Conservation (phyloP, 169 alveolate species). For the Besnoitia besnoiti region DNA sequence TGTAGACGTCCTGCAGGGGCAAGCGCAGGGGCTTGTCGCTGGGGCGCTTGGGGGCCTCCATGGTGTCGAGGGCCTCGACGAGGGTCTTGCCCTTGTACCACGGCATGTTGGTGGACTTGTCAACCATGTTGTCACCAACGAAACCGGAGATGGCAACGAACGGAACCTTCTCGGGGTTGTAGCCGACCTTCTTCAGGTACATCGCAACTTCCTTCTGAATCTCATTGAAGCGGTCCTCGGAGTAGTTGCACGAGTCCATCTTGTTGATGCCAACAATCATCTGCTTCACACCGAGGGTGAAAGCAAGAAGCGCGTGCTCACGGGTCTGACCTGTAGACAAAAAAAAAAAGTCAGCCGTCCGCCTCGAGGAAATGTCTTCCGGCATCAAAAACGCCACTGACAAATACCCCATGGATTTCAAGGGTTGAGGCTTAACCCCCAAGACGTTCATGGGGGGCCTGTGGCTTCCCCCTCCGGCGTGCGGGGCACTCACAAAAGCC, state of each 20-base stretch:
- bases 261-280: constrained; percentile 98
- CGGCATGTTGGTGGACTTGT: constrained; percentile 94
- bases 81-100: constrained; percentile 98
- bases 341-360: too few relatives aligned
- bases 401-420: too few relatives aligned
- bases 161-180: constrained; percentile 92
- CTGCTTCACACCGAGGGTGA: constrained; percentile 98
- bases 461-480: too few relatives aligned
- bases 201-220: constrained; percentile 94
- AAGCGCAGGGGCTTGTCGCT: constrained; percentile 96
- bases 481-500: too few relatives aligned
- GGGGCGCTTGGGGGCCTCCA: constrained; percentile 98
- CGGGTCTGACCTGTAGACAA: constrained; percentile 93
- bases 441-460: too few relatives aligned
- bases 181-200: constrained; percentile 96
- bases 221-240: constrained; percentile 96
- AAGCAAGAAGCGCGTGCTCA: constrained; percentile 98
- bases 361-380: too few relatives aligned
- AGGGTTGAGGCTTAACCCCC: too few relatives aligned
- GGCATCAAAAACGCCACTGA: too few relatives aligned
- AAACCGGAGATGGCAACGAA: constrained; percentile 98
- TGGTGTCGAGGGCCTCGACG: constrained; percentile 95
- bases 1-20: constrained; percentile 97
- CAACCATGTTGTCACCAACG: constrained; percentile 97
- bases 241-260: constrained; percentile 96